A percentile compares a stretch with the other conserved stretches of the same genome.
phyloP scores from a whole-genome alignment of 1,139 yeast genomes.

The Nakaseomyces glabratus region DNA sequence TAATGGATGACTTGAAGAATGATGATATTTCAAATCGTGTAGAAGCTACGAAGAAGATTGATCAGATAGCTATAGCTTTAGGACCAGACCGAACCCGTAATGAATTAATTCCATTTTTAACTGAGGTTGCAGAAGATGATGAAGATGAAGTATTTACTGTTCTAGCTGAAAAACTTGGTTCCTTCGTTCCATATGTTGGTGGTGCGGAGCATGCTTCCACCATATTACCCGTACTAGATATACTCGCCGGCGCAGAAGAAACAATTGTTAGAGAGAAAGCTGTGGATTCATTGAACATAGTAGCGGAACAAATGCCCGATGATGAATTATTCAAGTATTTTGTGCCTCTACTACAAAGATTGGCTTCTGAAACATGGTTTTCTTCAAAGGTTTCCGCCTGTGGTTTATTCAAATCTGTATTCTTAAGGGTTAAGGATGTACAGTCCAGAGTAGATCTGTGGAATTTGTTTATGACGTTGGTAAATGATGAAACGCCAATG shows the following conservation, averaged over 20 bases:
- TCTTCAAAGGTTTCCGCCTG: conserved; percentile 87
- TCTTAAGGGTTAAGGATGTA: conserved; percentile 49
- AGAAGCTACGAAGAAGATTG: conserved; percentile 89
- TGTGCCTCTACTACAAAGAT: conserved; percentile 65
- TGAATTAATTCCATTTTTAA: conserved; percentile 83
- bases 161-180: conserved; percentile 82
- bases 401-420: conserved; percentile 70
- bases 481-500: conserved; percentile 95
- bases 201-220: conserved; percentile 73
- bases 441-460: conserved; percentile 51
- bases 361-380: conserved; percentile 91
- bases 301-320: conserved; percentile 56
- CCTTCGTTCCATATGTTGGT: conserved; percentile 79
- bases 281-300: conserved; percentile 68
- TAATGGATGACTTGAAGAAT: conserved; percentile 93
- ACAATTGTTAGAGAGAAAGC: conserved; percentile 97
- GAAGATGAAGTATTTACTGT: conserved; percentile 97
- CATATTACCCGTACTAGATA: conserved; percentile 76
- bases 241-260: conserved; percentile 89
- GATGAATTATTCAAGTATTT: conserved; percentile 61
- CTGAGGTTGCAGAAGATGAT: conserved; percentile 91
- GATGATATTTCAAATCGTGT: conserved; percentile 92
- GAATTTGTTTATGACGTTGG: conserved; percentile 56
- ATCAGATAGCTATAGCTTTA: conserved; percentile 88
- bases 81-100: conserved; percentile 89